Conservation (phyloP, 345 rosid species). For the Alliaria petiolata region DNA sequence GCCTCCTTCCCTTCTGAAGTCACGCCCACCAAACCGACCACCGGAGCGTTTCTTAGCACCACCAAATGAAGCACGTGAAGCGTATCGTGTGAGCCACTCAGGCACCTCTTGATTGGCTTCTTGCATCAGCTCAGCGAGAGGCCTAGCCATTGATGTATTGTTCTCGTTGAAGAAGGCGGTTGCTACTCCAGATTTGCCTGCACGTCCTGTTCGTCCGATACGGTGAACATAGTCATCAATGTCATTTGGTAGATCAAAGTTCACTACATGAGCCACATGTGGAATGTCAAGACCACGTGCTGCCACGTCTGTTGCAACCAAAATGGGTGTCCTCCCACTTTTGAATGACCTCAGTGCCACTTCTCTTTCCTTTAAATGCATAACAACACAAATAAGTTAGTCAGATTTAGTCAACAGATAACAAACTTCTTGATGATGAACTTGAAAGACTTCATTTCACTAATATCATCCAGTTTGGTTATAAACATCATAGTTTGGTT, state of each 20-base stretch:
- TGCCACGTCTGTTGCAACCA: constrained; percentile 96
- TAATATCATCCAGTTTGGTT: neutral
- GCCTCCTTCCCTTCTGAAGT: constrained; percentile 62
- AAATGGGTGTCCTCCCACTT: constrained; percentile 85
- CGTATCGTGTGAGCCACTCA: constrained; percentile 84
- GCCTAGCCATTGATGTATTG: constrained; percentile 62
- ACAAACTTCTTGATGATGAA: constrained; percentile 9
- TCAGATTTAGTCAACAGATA: constrained; percentile 2
- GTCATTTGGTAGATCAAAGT: constrained; percentile 96
- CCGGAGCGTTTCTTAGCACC: constrained; percentile 65
- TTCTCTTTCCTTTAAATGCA: constrained; percentile 83
- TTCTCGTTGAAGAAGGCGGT: constrained; percentile 94
- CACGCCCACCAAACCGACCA: constrained; percentile 91
- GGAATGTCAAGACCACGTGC: constrained; percentile 92
- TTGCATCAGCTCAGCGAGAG: constrained; percentile 83
- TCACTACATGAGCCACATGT: constrained; percentile 90
- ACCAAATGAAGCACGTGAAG: constrained; percentile 61
- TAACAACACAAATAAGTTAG: constrained; percentile 2
- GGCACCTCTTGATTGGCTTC: constrained; percentile 97
- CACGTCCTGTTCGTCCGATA: constrained; percentile 95
- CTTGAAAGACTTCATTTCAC: constrained; percentile 2
- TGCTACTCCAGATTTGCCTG: constrained; percentile 89
- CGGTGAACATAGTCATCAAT: constrained; percentile 97
- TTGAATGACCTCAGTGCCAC: constrained; percentile 82
- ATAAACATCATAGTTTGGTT: too few relatives aligned